Percentiles rank a stretch among this genome's conserved stretches.
phyloP scores from a whole-genome alignment of 352 stramenopile species.

The Globisporangium mamillatum region DNA sequence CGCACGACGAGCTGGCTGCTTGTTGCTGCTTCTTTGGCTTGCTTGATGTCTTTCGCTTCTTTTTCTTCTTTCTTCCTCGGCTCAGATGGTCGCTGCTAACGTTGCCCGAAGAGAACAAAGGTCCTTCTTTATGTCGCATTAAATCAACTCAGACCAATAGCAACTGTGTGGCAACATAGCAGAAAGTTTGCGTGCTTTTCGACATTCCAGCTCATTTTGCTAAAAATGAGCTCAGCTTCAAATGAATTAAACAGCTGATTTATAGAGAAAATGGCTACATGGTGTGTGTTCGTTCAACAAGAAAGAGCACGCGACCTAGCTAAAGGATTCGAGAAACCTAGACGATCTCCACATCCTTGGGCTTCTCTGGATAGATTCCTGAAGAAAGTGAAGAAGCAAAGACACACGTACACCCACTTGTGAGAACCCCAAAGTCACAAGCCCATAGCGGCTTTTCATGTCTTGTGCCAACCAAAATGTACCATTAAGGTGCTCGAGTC shows the following conservation, averaged over 20 bases:
- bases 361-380: constrained; percentile 20
- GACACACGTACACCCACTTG: background rate
- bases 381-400: background rate
- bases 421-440: background rate
- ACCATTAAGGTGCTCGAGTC: constrained; percentile 87
- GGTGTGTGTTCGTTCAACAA: too few relatives aligned
- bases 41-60: constrained; percentile 19
- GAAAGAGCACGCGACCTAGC: background rate
- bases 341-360: constrained; percentile 36
- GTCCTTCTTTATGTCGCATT: background rate
- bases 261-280: constrained; percentile 9
- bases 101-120: constrained; percentile 11
- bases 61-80: constrained; percentile 25
- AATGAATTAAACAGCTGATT: background rate
- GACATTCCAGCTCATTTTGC: background rate
- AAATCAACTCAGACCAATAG: background rate
- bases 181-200: background rate
- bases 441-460: background rate
- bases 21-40: background rate
- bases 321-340: constrained; percentile 9
- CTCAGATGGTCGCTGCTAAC: constrained; percentile 3
- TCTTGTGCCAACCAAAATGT: background rate
- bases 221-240: background rate
- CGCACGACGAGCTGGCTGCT: background rate
- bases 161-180: background rate